Evolutionary conservation across 2,329 filamentous ascomycete species (phyloP), one percentile per base, ranked within the genome.

Genomic region (Fusarium paranaense): DNA sequence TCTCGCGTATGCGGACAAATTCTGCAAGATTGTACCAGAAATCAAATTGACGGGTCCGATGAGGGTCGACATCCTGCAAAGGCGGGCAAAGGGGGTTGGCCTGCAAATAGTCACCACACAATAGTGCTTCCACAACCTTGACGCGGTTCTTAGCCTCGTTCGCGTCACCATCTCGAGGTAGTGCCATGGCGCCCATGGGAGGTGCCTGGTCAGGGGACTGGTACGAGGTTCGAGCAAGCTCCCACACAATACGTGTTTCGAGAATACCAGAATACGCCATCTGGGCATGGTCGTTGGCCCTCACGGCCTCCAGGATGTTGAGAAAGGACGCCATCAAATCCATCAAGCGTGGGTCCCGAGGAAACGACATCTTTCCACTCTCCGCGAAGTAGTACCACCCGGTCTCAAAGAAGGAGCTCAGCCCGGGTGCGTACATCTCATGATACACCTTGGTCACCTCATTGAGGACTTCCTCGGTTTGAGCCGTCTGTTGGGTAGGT

Each of bases 1-100:
- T 88, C 68, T 93, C 90, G 71, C 91, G 89, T 33, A 83, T 80
- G 40, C 88, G 89, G 22, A 91, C 85, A 42, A 91, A 90, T 71
- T 93, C 89, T 60, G 91, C 95, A 18, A 98, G 86, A 30, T 90
- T 88, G 79, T 92, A 90, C 95, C 95, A 98, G 83, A 98, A 98
- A 69, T 94, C 90, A 62, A 94, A 86, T 74, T 95, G 92, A 35
- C 91, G 87, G 37, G 86, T 85, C 66, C 87, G 86, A 64, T 90
- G 85, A 69, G 87, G 86, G 71, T 90, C 88, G 30, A 86, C 83
- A 70, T 86, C 85, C 70, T 84, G 83, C 22, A 87, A 84, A 82
- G 83, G 88, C 27, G 83, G 82, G 6, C 85, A 85, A 58, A 92
- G 85, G 9, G 88, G 90, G 76, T 91, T 94, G 32, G 77, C 79